Evolutionary conservation across 257 asterid genomes (phyloP).

Genomic region (Perilla frutescens): DNA sequence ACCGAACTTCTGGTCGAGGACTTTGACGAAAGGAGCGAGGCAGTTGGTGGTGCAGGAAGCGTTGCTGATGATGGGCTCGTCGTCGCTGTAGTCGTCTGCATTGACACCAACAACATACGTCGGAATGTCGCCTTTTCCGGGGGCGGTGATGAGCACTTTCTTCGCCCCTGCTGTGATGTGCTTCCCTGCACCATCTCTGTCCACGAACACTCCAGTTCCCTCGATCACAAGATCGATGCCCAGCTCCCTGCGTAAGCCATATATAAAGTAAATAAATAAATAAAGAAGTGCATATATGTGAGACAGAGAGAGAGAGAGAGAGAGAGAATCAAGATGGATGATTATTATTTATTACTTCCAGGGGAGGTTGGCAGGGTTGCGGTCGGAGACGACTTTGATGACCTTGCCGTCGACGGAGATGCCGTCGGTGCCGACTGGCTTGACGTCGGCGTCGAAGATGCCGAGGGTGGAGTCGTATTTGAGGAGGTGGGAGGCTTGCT

Average conservation of each 20-base stretch:
- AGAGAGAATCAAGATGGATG: no score
- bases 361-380: conserved; percentile 70
- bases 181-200: conserved; percentile 94
- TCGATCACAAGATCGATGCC: conserved; percentile 87
- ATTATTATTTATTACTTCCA: conserved; percentile 46
- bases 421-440: conserved; percentile 66
- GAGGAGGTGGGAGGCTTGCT: conserved; percentile 97
- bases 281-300: no score
- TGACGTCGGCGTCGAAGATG: conserved; percentile 84
- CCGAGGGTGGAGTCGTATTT: conserved; percentile 98
- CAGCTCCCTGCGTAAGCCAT: conserved; percentile 55
- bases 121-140: conserved; percentile 96
- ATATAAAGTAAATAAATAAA: no score
- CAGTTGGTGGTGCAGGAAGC: conserved; percentile 99
- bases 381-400: conserved; percentile 72
- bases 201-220: conserved; percentile 96
- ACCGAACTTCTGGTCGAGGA: conserved; percentile 93
- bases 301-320: no score
- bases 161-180: conserved; percentile 93
- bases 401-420: conserved; percentile 78
- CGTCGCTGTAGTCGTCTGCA: conserved; percentile 70
- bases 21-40: conserved; percentile 97
- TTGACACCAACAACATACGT: conserved; percentile 96
- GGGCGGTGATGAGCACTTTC: conserved; percentile 97
- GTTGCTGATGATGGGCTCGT: conserved; percentile 84